Conservation (phyloP, 2,329 filamentous ascomycete genomes). For the Pyricularia sp. region DNA sequence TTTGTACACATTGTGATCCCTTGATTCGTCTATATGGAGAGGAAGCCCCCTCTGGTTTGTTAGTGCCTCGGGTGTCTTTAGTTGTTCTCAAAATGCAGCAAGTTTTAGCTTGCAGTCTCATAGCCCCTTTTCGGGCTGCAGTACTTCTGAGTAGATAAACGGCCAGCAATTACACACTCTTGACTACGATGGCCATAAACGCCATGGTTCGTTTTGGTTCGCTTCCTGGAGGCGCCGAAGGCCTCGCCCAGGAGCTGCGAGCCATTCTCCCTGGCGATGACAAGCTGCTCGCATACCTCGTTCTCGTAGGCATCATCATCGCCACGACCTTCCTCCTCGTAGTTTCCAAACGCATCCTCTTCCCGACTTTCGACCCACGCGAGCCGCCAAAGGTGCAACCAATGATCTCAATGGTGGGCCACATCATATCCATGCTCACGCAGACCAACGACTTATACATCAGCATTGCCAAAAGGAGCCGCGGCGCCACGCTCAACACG, state of each 20-base stretch:
- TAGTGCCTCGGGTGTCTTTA: not conserved
- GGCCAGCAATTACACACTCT: not conserved
- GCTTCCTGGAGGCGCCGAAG: not conserved
- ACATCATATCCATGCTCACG: not conserved
- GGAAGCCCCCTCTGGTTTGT: not conserved
- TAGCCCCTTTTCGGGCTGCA: not conserved
- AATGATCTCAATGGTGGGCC: not conserved
- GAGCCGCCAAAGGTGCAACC: not conserved
- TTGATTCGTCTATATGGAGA: not conserved
- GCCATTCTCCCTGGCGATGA: not conserved
- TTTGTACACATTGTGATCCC: not conserved
- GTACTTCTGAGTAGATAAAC: not conserved
- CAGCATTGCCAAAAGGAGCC: constrained; percentile 17
- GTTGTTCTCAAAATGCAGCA: not conserved
- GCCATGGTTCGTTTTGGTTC: not conserved
- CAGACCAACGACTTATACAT: not conserved
- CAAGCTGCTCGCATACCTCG: not conserved
- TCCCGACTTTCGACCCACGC: not conserved
- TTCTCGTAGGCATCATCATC: not conserved
- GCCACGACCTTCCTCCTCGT: not conserved
- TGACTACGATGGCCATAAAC: not conserved
- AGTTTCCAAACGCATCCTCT: not conserved
- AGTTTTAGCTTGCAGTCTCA: not conserved
- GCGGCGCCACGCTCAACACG: constrained; percentile 13
- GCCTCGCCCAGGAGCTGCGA: not conserved